Evolutionary conservation across 2,329 filamentous ascomycete genomes (phyloP).

Genomic region (Juglanconis oblonga): DNA sequence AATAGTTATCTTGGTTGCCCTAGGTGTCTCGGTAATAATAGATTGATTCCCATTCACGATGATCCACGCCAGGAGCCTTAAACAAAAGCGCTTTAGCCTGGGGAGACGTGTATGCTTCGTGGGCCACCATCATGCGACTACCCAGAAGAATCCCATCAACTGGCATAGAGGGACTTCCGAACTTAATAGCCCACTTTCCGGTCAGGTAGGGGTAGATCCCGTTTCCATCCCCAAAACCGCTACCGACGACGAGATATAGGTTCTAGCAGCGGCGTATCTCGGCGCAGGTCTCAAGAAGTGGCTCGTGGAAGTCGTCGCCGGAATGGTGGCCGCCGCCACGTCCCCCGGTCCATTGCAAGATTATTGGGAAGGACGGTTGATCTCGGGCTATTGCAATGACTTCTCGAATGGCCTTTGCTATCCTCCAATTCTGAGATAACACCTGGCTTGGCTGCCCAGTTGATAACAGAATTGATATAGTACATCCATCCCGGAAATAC

Average conservation of each 20-base stretch:
- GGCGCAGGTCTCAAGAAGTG: constrained; percentile 86
- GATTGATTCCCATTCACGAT: constrained; percentile 85
- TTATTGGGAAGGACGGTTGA: constrained; percentile 89
- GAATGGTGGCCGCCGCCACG: constrained; percentile 93
- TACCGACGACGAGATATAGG: constrained; percentile 84
- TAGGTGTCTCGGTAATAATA: constrained; percentile 41
- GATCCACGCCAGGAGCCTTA: constrained; percentile 77
- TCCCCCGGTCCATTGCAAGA: constrained; percentile 92
- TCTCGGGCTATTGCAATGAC: constrained; percentile 92
- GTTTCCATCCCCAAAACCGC: constrained; percentile 84
- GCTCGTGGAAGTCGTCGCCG: constrained; percentile 91
- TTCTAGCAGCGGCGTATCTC: constrained; percentile 83
- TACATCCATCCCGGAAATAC: too few species aligned
- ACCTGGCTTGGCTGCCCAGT: too few species aligned
- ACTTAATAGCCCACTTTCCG: constrained; percentile 82
- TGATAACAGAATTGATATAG: too few species aligned
- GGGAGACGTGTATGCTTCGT: constrained; percentile 84
- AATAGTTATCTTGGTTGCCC: too few species aligned
- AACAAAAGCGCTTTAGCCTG: constrained; percentile 88
- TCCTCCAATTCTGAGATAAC: too few species aligned
- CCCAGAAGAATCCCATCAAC: constrained; percentile 91
- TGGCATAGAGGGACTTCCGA: constrained; percentile 87
- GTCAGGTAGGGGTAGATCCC: constrained; percentile 92
- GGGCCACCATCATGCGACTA: constrained; percentile 91
- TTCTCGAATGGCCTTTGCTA: constrained; percentile 59